These are phyloP conservation scores for Scytalidium sp. DNA, from an alignment of 2,329 filamentous ascomycete species.

Conservation along the genomic window DNA sequence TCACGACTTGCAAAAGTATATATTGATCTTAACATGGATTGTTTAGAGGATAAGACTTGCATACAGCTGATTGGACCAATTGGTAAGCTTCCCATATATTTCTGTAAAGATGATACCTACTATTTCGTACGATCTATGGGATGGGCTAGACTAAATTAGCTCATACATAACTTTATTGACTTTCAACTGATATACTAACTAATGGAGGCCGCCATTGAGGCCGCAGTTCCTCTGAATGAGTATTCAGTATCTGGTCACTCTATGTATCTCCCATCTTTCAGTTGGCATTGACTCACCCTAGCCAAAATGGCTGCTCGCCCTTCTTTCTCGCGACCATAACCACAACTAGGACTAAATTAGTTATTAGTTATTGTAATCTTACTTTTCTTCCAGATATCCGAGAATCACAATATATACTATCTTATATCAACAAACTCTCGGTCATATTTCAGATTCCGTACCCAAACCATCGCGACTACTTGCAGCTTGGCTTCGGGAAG, in stretches of 20 bases:
- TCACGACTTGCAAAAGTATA: constrained; percentile 36
- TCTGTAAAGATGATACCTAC: constrained; percentile 20
- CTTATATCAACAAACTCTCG: not conserved
- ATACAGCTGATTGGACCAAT: constrained; percentile 34
- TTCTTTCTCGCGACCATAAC: constrained; percentile 16
- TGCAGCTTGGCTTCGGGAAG: not conserved
- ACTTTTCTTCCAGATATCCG: not conserved
- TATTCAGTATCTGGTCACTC: not conserved
- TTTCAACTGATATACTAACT: constrained; percentile 29
- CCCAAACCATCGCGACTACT: too few relatives aligned
- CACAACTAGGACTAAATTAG: not conserved
- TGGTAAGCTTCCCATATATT: not conserved
- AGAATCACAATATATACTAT: not conserved
- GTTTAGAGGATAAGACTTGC: constrained; percentile 39
- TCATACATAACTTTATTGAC: not conserved
- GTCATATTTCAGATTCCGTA: not conserved
- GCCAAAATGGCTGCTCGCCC: constrained; percentile 41
- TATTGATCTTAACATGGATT: constrained; percentile 37
- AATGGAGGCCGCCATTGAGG: constrained; percentile 43
- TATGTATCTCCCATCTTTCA: not conserved
- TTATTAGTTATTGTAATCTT: not conserved
- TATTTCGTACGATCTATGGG: constrained; percentile 44
- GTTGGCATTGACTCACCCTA: constrained; percentile 32
- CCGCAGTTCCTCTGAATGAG: constrained; percentile 36
- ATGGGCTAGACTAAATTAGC: constrained; percentile 30